Evolutionary conservation across 257 asterid species (phyloP), one percentile per base, ranked within the genome.

Genomic region (Nemophila menziesii): DNA sequence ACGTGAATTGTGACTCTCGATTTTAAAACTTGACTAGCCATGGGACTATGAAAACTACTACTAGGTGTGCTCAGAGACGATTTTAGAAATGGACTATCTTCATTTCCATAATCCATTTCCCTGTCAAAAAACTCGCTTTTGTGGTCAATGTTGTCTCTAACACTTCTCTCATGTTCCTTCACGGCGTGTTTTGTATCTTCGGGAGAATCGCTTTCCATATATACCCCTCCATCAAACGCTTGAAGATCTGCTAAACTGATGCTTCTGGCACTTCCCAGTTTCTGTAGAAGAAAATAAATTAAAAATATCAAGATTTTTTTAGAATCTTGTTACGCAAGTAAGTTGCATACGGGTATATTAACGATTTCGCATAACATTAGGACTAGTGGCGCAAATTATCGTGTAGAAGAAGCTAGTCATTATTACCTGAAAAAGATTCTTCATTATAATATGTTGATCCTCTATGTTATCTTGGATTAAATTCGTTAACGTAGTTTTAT

Each of bases 401-500:
- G n/a, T n/a, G n/a, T n/a, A n/a, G n/a, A n/a, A n/a, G n/a, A n/a
- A n/a, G n/a, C n/a, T n/a, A n/a, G n/a, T n/a, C n/a, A n/a, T n/a
- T n/a, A n/a, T n/a, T 26, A 82, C 99, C 99, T 79, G 86, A 26
- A 90, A 82, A 47, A 90, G 86, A 66, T 90, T 90, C 37, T 75
- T 90, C 81, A 85, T 79, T 62, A 90, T 85, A 22, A 79, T 68
- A 1, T 87, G 73, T 52, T 93, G 94, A 38, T 90, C 99, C 46
- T 86, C 94, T 22, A 79, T 78, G 42, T 85, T 82, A 61, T 93
- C 94, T 70, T 90, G 92, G 45, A 85, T 60, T 42, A 90, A 79
- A 61, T 82, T 79, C 38, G 85, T 52, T 37, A 90, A 90, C 12
- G 80, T 57, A 20, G 99, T 68, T 9, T 94, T 80, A 33, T 81